Base-by-base conservation (phyloP, 2,329 filamentous ascomycete species). In the Remersonia thermophila region DNA sequence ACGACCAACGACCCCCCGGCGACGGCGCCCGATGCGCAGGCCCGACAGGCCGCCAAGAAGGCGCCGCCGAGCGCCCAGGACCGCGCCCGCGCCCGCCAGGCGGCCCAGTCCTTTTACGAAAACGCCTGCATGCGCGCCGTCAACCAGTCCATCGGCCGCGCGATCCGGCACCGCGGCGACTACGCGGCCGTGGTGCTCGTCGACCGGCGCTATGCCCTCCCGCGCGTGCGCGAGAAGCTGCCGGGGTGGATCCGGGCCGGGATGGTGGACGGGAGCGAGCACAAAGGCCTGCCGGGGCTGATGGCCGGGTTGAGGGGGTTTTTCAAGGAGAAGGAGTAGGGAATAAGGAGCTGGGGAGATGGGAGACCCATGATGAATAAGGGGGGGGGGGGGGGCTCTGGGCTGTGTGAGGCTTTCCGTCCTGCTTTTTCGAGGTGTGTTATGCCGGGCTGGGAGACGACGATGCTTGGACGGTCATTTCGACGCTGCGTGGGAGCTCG, bases 51-150 rank as follows among this genome's bases (percentile, higher is more conserved):
- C 20, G n/a, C n/a, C n/a, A n/a, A n/a, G n/a, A n/a, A 23, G 9
- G 5, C 20, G 20, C 5, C 20, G 5, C 20, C 5, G 5, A 23
- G 9, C 20, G 5, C 20, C 9, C 20, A 59, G 27, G 65, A 62
- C 0, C 47, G 56, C 37, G 49, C 39, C 13, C 35, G 37, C 27
- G 64, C 63, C 0, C 77, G 73, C 48, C 66, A 71, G 46, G 62
- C 77, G 4, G 77, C 80, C 2, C 65, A 80, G 35, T 83, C 89
- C 42, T 93, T 84, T 52, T 93, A 93, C 53, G 86, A 95, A 55
- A 96, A 96, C 54, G 76, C 84, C 0, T 95, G 87, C 56, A 95
- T 98, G 87, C 71, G 91, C 27, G 85, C 87, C 4, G 91, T 98
- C 4, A 98, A 98, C 56, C 91, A 98, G 63, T 91, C 84, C 53